Evolutionary conservation across 2,329 filamentous ascomycete genomes (phyloP).

Genomic region (Polychaeton citri): DNA sequence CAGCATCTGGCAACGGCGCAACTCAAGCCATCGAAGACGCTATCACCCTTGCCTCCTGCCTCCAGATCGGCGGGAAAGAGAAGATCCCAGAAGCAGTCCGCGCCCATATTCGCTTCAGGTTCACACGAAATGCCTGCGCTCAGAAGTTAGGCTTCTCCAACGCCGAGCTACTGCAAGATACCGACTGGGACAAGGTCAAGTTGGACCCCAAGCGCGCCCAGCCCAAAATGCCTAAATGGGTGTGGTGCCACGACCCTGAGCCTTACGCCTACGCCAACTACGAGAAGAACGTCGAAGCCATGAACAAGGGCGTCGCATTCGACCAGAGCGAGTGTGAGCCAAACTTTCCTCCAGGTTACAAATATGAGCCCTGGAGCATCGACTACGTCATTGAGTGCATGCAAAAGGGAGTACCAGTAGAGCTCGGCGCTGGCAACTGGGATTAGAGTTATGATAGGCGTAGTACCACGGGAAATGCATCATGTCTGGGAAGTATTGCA

Average conservation of each 20-base stretch:
- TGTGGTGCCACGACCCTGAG: conserved; percentile 33
- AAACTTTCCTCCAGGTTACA: conserved; percentile 28
- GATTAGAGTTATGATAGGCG: no score
- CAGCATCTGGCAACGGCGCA: conserved; percentile 32
- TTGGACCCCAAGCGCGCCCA: conserved; percentile 30
- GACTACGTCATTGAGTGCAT: conserved; percentile 28
- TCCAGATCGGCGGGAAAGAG: conserved; percentile 30
- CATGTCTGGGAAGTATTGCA: no score
- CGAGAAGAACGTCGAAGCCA: conserved; percentile 25
- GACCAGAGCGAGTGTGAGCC: conserved; percentile 29
- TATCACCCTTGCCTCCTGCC: conserved; percentile 31
- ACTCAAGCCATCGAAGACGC: conserved; percentile 36
- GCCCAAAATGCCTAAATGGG: conserved; percentile 33
- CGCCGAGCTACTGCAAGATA: conserved; percentile 33
- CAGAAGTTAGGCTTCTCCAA: conserved; percentile 37
- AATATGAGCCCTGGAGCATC: conserved; percentile 28
- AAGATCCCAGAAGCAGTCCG: conserved; percentile 26
- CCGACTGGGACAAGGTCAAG: conserved; percentile 36
- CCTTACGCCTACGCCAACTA: conserved; percentile 33
- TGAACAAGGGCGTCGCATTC: conserved; percentile 29
- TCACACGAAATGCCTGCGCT: conserved; percentile 34
- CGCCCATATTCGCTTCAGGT: conserved; percentile 30
- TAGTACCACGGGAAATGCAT: no score
- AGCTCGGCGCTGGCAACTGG: conserved; percentile 22
- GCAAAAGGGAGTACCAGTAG: conserved; percentile 19